Evolutionary conservation across 2,329 filamentous ascomycete species (phyloP).

Genomic region (Aureobasidium lini): DNA sequence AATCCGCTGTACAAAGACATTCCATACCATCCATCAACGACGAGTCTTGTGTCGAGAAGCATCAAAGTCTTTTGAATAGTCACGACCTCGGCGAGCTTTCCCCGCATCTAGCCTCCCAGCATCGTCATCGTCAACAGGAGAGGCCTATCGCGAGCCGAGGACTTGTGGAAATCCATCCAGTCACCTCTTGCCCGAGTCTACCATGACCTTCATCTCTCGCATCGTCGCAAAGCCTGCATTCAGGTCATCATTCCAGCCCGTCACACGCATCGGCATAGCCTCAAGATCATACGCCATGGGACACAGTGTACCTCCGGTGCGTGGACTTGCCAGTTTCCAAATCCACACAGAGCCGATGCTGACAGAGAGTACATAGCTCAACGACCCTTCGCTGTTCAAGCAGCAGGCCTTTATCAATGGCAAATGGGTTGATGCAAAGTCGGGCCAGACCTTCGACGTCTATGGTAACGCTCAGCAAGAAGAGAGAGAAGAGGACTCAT

Average conservation of each 20-base stretch:
- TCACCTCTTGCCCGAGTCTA: neutral
- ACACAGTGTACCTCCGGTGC: slow-evolving; percentile 35
- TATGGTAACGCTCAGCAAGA: slow-evolving; percentile 27
- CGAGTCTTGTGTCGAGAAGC: neutral
- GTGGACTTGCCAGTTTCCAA: slow-evolving; percentile 11
- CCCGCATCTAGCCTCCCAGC: neutral
- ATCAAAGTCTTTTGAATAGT: neutral
- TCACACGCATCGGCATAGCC: slow-evolving; percentile 28
- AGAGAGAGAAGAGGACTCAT: neutral
- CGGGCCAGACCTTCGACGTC: slow-evolving; percentile 87
- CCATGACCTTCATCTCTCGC: slow-evolving; percentile 11
- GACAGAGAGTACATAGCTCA: slow-evolving; percentile 30
- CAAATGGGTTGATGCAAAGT: slow-evolving; percentile 79
- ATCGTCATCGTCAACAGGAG: slow-evolving; percentile 1
- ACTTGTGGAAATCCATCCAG: neutral
- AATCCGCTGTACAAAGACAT: too few relatives aligned
- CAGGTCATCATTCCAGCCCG: slow-evolving; percentile 17
- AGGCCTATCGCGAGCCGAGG: neutral
- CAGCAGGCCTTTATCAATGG: slow-evolving; percentile 82
- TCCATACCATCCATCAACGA: neutral
- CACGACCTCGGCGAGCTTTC: slow-evolving; percentile 11
- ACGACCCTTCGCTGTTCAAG: slow-evolving; percentile 62
- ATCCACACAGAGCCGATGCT: neutral
- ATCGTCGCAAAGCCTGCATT: slow-evolving; percentile 11
- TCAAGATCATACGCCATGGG: slow-evolving; percentile 37